A percentile compares a stretch with the other conserved stretches of the same genome.
These are phyloP conservation scores for Polygonum aviculare DNA, from an alignment of 148 eudicot genomes.

Conservation along the genomic window DNA sequence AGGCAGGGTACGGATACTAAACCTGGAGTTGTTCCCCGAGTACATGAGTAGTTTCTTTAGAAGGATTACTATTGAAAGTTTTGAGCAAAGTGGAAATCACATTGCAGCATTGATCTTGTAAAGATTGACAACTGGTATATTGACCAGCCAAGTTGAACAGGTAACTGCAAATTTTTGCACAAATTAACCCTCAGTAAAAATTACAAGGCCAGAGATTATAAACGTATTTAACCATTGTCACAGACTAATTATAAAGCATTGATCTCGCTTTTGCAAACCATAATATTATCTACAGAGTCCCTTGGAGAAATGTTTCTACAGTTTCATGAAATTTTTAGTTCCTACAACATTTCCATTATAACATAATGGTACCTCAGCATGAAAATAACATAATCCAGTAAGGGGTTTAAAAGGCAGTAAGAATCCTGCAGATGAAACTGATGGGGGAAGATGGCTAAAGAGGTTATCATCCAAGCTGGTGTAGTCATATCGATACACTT, in stretches of 20 bases:
- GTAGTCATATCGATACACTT: background rate
- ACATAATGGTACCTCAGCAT: background rate
- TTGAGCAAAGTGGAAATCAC: conserved; percentile 62
- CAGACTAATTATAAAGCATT: background rate
- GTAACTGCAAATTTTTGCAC: conserved; percentile 43
- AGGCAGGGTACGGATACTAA: conserved; percentile 2
- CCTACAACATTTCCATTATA: background rate
- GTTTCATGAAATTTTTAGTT: background rate
- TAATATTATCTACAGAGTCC: background rate
- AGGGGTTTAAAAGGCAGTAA: background rate
- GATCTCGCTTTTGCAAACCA: background rate
- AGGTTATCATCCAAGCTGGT: background rate
- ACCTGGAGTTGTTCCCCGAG: conserved; percentile 99
- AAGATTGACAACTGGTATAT: conserved; percentile 43
- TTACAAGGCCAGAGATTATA: background rate
- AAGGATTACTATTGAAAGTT: conserved; percentile 36
- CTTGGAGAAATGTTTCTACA: background rate
- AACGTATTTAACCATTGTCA: background rate
- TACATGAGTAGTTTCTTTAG: conserved; percentile 46
- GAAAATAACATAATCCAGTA: background rate
- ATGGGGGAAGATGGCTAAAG: background rate
- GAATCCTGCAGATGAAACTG: background rate
- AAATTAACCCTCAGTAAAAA: background rate
- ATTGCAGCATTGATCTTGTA: conserved; percentile 75
- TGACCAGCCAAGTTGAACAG: conserved; percentile 77